These are phyloP conservation scores for Rhamnella rubrinervis DNA, from an alignment of 331 rosid genomes.

Conservation along the genomic window DNA sequence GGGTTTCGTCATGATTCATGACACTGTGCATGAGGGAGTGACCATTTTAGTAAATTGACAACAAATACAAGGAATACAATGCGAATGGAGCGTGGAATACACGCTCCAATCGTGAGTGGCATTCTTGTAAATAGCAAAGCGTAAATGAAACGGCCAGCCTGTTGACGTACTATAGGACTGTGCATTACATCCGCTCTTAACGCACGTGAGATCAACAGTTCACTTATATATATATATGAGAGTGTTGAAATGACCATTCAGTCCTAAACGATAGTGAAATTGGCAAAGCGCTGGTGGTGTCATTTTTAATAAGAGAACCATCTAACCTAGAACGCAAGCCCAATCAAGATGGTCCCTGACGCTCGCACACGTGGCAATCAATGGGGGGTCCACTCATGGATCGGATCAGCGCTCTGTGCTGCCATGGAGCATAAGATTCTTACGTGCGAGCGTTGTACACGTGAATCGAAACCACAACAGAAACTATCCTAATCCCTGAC, in stretches of 20 bases:
- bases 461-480: background rate
- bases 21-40: background rate
- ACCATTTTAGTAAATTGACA: background rate
- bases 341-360: background rate
- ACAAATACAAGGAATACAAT: background rate
- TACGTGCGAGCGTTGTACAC: constrained; percentile 31
- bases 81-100: background rate
- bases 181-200: constrained; percentile 5
- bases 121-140: no score
- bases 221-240: background rate
- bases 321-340: background rate
- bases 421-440: constrained; percentile 9
- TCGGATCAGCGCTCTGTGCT: background rate
- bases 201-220: constrained; percentile 3
- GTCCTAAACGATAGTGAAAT: background rate
- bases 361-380: constrained; percentile 1
- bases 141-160: background rate
- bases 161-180: background rate
- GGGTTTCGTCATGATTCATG: background rate
- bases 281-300: background rate
- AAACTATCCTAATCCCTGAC: background rate
- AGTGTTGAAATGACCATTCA: background rate
- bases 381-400: background rate
- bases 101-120: background rate
- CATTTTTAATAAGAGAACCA: background rate